Conservation (phyloP, 2,329 filamentous ascomycete species). For the Zymoseptoria brevis region DNA sequence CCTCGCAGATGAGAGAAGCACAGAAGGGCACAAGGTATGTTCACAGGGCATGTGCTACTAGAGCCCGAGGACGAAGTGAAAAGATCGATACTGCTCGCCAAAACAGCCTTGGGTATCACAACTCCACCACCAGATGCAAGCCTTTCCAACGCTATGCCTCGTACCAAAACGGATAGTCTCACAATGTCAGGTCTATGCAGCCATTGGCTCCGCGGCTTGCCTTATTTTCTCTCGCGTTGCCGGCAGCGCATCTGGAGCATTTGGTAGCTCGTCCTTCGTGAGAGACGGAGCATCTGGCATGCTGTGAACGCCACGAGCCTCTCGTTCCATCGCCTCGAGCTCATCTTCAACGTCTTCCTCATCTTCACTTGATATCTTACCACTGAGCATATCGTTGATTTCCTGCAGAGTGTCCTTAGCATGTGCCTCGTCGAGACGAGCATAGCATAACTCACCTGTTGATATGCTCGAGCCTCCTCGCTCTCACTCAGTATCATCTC, state of each 20-base stretch:
- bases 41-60: neutral
- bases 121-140: slow-evolving; percentile 9
- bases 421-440: neutral
- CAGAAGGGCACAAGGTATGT: neutral
- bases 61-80: neutral
- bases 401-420: slow-evolving; percentile 50
- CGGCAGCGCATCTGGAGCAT: slow-evolving; percentile 22
- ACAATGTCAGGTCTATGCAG: slow-evolving; percentile 12
- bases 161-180: neutral
- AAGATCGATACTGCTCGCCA: neutral
- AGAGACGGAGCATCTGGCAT: slow-evolving; percentile 35
- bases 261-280: slow-evolving; percentile 23
- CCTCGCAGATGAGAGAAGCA: too few relatives aligned
- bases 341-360: slow-evolving; percentile 98
- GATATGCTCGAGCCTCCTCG: slow-evolving; percentile 84
- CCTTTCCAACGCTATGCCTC: neutral
- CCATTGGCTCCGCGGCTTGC: slow-evolving; percentile 17
- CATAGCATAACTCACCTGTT: slow-evolving; percentile 52
- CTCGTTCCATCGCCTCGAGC: slow-evolving; percentile 68
- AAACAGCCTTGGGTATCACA: slow-evolving; percentile 9
- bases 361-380: slow-evolving; percentile 84
- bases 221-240: slow-evolving; percentile 21
- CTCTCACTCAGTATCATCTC: slow-evolving; percentile 93
- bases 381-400: slow-evolving; percentile 82
- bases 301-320: slow-evolving; percentile 37